These are phyloP conservation scores for Backusella tarrabulga DNA, from an alignment of 192 early-diverging fungal species.

Conservation along the genomic window DNA sequence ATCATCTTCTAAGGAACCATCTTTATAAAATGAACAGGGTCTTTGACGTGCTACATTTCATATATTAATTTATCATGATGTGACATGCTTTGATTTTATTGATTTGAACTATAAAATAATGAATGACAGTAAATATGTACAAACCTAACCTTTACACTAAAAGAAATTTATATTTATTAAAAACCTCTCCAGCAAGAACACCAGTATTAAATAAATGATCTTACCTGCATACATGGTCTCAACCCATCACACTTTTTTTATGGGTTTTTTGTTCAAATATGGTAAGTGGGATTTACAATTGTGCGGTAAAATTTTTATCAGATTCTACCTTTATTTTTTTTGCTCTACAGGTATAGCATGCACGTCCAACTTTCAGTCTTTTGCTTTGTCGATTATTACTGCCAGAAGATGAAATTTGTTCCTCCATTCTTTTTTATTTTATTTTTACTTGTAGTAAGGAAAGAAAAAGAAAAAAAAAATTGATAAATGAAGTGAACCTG, in stretches of 20 bases:
- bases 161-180: background rate
- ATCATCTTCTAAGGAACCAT: constrained; percentile 9
- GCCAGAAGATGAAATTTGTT: background rate
- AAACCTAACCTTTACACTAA: constrained; percentile 25
- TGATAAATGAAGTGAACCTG: background rate
- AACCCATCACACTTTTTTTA: constrained; percentile 27
- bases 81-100: background rate
- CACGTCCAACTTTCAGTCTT: constrained; percentile 19
- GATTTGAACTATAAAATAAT: background rate
- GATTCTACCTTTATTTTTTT: constrained; percentile 24
- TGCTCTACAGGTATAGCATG: constrained; percentile 17
- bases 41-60: constrained; percentile 26
- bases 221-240: constrained; percentile 31
- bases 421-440: background rate
- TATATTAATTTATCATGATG: background rate
- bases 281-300: background rate
- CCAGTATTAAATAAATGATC: background rate
- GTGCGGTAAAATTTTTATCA: background rate
- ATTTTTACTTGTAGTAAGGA: background rate
- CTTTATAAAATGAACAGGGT: constrained; percentile 30
- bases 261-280: background rate
- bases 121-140: background rate
- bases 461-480: background rate
- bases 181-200: background rate
- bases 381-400: constrained; percentile 3